Conservation (phyloP, 106 monocot genomes). For the Ottelia alismoides region DNA sequence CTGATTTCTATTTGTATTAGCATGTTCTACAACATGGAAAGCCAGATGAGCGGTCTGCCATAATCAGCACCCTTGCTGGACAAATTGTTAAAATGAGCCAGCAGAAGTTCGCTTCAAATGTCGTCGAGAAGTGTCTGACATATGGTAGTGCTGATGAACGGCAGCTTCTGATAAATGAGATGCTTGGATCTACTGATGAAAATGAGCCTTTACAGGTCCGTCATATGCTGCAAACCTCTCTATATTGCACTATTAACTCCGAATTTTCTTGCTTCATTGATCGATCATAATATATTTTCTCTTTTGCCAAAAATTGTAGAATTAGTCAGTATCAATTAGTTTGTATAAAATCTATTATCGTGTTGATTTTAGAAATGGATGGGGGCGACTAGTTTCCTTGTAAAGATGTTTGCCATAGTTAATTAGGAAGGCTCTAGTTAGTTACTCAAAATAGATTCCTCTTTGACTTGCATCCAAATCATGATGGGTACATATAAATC, state of each 20-base stretch:
- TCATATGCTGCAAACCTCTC: no score
- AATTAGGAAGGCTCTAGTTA: no score
- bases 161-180: not conserved
- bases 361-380: no score
- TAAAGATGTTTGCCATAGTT: no score
- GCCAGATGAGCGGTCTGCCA: not conserved
- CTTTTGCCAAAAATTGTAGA: not conserved
- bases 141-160: not conserved
- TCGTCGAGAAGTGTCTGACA: constrained; percentile 5
- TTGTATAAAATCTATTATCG: no score
- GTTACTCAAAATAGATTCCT: no score
- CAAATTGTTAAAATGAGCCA: not conserved
- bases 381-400: no score
- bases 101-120: no score
- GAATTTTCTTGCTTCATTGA: not conserved
- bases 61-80: not conserved
- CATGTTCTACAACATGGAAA: not conserved
- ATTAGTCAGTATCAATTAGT: not conserved
- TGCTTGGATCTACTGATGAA: not conserved
- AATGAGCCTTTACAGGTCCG: no score
- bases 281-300: not conserved
- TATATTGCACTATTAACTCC: no score
- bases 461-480: no score
- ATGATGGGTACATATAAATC: no score
- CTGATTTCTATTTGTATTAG: not conserved